These are phyloP conservation scores for Silybum marianum DNA, from an alignment of 129 eudicot genomes.

Conservation along the genomic window DNA sequence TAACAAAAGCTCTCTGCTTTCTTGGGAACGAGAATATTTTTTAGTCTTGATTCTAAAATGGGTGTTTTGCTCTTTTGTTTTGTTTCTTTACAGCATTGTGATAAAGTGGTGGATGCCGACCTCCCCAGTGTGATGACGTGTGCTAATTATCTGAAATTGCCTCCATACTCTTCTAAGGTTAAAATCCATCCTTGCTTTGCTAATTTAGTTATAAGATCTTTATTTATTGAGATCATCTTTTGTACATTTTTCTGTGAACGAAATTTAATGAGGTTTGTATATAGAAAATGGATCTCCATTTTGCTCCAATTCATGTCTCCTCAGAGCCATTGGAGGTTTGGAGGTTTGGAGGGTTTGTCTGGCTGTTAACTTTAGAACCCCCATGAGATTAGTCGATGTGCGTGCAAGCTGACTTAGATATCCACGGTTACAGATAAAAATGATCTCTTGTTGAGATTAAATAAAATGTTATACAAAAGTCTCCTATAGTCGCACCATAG, in stretches of 20 bases:
- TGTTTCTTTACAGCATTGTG: constrained; percentile 78
- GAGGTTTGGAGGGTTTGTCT: neutral
- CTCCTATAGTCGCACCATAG: neutral
- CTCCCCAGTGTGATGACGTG: constrained; percentile 98
- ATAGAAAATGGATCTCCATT: neutral
- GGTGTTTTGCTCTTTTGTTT: constrained; percentile 8
- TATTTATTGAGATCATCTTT: neutral
- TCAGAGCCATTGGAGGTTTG: neutral
- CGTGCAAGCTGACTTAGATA: no score
- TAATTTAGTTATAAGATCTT: neutral
- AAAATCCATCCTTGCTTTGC: neutral
- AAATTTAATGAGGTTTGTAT: neutral
- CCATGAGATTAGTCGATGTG: no score
- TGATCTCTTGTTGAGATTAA: no score
- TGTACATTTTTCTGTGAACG: neutral
- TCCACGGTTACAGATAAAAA: no score
- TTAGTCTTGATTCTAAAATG: neutral
- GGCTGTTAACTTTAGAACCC: neutral
- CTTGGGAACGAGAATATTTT: neutral
- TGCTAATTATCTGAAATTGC: constrained; percentile 94
- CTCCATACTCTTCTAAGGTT: constrained; percentile 92
- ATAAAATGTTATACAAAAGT: neutral
- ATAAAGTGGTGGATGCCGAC: constrained; percentile 62
- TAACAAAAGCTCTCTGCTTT: neutral
- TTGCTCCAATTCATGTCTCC: neutral